phyloP scores from a whole-genome alignment of 2,329 filamentous ascomycete species.

The Immersiporthe knoxdaviesiana region DNA sequence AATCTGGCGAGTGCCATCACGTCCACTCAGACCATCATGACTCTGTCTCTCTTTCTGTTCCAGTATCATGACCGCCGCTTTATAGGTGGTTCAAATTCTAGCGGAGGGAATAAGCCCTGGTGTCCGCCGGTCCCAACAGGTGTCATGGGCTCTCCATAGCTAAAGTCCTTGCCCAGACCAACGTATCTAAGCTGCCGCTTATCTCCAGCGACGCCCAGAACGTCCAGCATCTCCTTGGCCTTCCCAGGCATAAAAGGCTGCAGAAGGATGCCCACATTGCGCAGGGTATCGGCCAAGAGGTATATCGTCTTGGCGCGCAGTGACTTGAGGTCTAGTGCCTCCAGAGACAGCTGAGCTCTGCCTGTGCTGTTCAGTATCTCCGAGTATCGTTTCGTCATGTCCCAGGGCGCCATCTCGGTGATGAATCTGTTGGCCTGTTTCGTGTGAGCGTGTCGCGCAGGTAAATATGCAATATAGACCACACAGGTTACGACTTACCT shows the following conservation, averaged over 20 bases:
- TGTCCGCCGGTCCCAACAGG: conserved; percentile 43
- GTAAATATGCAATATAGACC: neutral
- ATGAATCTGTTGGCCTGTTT: conserved; percentile 69
- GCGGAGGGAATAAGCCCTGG: conserved; percentile 56
- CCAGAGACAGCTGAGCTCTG: conserved; percentile 29
- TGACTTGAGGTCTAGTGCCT: conserved; percentile 48
- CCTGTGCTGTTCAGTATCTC: neutral
- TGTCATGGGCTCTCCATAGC: conserved; percentile 63
- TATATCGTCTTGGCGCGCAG: conserved; percentile 60
- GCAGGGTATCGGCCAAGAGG: conserved; percentile 73
- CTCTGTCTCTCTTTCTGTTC: conserved; percentile 22
- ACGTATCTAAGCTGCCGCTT: conserved; percentile 68
- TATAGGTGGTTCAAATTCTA: conserved; percentile 46
- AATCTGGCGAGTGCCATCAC: neutral
- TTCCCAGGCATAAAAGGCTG: conserved; percentile 91
- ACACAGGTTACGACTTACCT: conserved; percentile 48
- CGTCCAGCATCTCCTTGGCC: conserved; percentile 71
- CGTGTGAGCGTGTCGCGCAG: conserved; percentile 21
- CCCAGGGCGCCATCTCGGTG: conserved; percentile 70
- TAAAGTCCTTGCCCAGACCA: conserved; percentile 62
- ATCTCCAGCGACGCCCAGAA: conserved; percentile 69
- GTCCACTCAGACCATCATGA: neutral
- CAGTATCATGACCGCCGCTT: neutral
- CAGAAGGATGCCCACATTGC: conserved; percentile 80
- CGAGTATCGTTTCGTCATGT: conserved; percentile 44